These are phyloP conservation scores for Helichrysum umbraculigerum DNA, from an alignment of 129 eudicot genomes.

Conservation along the genomic window DNA sequence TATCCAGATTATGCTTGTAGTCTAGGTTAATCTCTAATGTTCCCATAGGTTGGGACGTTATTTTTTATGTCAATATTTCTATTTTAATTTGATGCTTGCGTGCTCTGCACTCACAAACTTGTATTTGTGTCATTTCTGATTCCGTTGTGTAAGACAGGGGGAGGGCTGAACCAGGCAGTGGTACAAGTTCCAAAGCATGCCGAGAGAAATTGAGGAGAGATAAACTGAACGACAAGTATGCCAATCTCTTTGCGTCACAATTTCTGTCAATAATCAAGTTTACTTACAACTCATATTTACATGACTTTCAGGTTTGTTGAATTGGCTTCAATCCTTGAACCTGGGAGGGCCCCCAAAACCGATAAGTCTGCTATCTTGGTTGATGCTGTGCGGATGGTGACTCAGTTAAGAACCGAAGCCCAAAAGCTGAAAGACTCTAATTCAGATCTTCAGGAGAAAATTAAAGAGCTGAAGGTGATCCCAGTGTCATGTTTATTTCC, in stretches of 20 bases:
- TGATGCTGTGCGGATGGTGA: slow-evolving; percentile 73
- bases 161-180: slow-evolving; percentile 57
- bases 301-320: slow-evolving; percentile 57
- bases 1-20: background rate
- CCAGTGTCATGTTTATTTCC: slow-evolving; percentile 3
- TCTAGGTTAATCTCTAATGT: background rate
- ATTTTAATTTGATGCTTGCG: background rate
- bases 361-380: slow-evolving; percentile 76
- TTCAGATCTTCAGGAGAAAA: slow-evolving; percentile 62
- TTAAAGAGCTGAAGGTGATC: slow-evolving; percentile 67
- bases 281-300: background rate
- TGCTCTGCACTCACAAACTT: background rate
- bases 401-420: slow-evolving; percentile 58
- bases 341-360: slow-evolving; percentile 60
- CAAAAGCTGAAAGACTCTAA: slow-evolving; percentile 67
- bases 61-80: background rate
- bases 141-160: slow-evolving; percentile 42
- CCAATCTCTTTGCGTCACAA: background rate
- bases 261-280: background rate
- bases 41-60: background rate
- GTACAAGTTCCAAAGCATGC: slow-evolving; percentile 80
- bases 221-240: slow-evolving; percentile 76
- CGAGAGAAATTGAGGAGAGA: slow-evolving; percentile 85
- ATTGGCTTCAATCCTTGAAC: slow-evolving; percentile 72
- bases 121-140: background rate